A percentile compares a stretch with the other conserved stretches of the same genome.
Conservation (phyloP, 1,139 yeast species). For the Taphrina wiesneri region DNA sequence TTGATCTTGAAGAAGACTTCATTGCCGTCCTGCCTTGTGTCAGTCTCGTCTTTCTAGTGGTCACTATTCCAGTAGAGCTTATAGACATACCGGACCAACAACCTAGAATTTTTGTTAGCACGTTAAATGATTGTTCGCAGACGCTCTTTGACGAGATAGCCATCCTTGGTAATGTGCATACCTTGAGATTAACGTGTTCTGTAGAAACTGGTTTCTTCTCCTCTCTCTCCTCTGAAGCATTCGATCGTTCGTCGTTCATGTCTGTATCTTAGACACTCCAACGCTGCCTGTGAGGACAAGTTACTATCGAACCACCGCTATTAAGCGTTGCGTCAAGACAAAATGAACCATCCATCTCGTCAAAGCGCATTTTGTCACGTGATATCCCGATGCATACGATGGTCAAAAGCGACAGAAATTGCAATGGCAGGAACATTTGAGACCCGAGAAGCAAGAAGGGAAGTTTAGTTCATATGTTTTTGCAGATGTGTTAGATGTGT, state of each 20-base stretch:
- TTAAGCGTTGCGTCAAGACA: background rate
- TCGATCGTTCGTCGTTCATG: slow-evolving; percentile 4
- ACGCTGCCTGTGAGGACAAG: background rate
- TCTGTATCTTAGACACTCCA: background rate
- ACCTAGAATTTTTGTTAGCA: slow-evolving; percentile 10
- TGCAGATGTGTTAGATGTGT: too few species aligned
- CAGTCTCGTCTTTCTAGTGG: background rate
- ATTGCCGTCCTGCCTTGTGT: slow-evolving; percentile 50
- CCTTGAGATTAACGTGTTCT: slow-evolving; percentile 31
- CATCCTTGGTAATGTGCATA: background rate
- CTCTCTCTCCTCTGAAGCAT: slow-evolving; percentile 24
- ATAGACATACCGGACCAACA: slow-evolving; percentile 16
- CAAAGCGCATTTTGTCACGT: background rate
- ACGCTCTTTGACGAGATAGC: too few species aligned
- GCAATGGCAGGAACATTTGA: too few species aligned
- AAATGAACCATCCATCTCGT: background rate
- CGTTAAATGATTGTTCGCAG: background rate
- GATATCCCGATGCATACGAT: background rate
- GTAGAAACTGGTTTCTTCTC: slow-evolving; percentile 32
- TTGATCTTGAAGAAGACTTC: slow-evolving; percentile 96
- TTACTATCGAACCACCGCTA: background rate
- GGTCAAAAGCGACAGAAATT: too few species aligned
- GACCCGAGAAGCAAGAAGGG: too few species aligned
- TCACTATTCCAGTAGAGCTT: background rate
- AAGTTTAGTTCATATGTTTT: too few species aligned